Percentiles rank a stretch among this genome's conserved stretches.
Evolutionary conservation across 257 asterid species (phyloP).

Genomic region (Solanum tarapatanum): DNA sequence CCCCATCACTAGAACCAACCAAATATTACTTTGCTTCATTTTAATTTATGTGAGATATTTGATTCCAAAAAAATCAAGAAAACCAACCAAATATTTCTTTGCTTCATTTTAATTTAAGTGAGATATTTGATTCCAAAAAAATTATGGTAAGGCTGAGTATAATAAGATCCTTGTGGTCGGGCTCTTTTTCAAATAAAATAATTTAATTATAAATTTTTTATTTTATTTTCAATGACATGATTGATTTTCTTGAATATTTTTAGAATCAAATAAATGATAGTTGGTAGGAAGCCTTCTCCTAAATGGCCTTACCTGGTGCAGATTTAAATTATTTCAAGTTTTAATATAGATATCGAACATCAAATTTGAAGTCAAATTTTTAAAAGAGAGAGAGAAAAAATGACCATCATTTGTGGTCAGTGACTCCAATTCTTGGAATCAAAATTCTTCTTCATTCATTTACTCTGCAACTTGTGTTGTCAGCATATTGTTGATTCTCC

Average conservation of each 20-base stretch:
- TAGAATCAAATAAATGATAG: neutral
- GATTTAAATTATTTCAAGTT: too few species aligned
- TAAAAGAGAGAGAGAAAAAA: neutral
- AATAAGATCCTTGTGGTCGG: too few species aligned
- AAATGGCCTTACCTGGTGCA: too few species aligned
- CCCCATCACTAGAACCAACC: neutral
- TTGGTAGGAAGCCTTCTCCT: neutral
- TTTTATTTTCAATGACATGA: too few species aligned
- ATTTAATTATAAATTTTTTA: too few species aligned
- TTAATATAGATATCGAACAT: too few species aligned
- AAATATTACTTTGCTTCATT: neutral
- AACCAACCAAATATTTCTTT: neutral
- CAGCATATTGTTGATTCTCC: neutral
- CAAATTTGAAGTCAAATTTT: neutral
- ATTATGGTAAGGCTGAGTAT: neutral
- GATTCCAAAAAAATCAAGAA: too few species aligned
- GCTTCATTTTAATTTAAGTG: neutral
- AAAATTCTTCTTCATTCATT: neutral
- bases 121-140: neutral
- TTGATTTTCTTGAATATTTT: too few species aligned
- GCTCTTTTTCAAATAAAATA: too few species aligned
- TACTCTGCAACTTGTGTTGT: neutral
- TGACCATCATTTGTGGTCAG: neutral
- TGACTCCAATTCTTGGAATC: neutral
- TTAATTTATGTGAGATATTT: neutral